phyloP scores from a whole-genome alignment of 768 basidiomycete genomes.

The Stropharia rugosoannulata region DNA sequence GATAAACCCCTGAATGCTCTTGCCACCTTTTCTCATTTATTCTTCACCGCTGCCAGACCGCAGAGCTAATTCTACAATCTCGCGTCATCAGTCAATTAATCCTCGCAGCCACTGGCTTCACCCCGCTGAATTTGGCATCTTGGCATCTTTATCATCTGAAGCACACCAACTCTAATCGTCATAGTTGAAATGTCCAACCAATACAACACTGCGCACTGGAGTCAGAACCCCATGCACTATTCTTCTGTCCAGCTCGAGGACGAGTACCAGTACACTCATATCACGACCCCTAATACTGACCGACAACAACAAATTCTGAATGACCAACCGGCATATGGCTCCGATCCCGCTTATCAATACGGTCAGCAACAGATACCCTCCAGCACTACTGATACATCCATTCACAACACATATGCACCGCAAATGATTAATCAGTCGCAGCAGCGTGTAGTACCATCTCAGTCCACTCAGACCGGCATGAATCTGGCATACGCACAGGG shows the following conservation, averaged over 20 bases:
- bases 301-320: constrained; percentile 19
- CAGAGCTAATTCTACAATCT: no score
- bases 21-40: no score
- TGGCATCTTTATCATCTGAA: no score
- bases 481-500: constrained; percentile 7
- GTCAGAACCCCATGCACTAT: constrained; percentile 24
- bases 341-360: constrained; percentile 10
- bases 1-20: no score
- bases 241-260: constrained; percentile 29
- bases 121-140: no score
- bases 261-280: constrained; percentile 31
- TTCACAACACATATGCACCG: constrained; percentile 19
- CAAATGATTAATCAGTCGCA: constrained; percentile 17
- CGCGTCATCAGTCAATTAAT: no score
- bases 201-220: constrained; percentile 25
- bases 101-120: no score
- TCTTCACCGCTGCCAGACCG: no score
- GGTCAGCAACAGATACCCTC: constrained; percentile 12
- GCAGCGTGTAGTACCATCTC: constrained; percentile 12
- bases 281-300: constrained; percentile 8
- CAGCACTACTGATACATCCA: constrained; percentile 17
- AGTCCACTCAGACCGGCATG: constrained; percentile 3
- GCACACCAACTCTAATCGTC: neutral
- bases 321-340: constrained; percentile 15
- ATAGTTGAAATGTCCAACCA: constrained; percentile 18